A percentile compares a stretch with the other conserved stretches of the same genome.
Evolutionary conservation across 192 early-diverging fungal genomes (phyloP).

Genomic region (Thoreauomyces humboldtii): DNA sequence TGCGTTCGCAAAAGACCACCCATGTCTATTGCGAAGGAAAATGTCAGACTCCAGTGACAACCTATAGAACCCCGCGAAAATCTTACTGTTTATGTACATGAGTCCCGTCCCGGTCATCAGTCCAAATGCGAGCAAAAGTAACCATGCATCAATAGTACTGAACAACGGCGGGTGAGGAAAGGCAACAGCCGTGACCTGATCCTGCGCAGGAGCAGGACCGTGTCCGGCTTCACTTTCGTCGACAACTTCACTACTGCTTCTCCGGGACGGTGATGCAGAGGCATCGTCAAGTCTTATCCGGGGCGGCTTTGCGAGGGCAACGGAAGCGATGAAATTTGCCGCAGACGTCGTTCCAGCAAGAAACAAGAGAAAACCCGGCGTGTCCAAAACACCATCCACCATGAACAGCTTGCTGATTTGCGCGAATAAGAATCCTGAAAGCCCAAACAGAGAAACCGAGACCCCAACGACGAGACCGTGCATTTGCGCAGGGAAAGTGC

Average conservation of each 20-base stretch:
- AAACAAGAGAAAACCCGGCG: slow-evolving; percentile 32
- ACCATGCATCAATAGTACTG: slow-evolving; percentile 29
- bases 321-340: slow-evolving; percentile 18
- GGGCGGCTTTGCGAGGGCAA: no score
- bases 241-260: neutral
- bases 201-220: neutral
- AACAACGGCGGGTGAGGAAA: slow-evolving; percentile 17
- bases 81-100: slow-evolving; percentile 49
- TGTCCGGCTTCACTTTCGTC: neutral
- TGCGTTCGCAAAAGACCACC: no score
- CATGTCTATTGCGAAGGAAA: no score
- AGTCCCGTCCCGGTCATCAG: slow-evolving; percentile 39
- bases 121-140: slow-evolving; percentile 34
- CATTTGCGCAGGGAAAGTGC: slow-evolving; percentile 22
- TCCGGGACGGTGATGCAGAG: neutral
- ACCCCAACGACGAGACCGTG: slow-evolving; percentile 44
- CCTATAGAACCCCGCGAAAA: neutral
- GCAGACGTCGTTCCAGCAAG: slow-evolving; percentile 25
- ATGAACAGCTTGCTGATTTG: slow-evolving; percentile 26
- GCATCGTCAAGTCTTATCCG: no score
- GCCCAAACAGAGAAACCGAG: slow-evolving; percentile 37
- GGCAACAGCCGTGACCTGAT: neutral
- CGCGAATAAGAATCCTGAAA: slow-evolving; percentile 47
- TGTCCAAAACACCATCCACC: slow-evolving; percentile 14
- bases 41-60: neutral